Evolutionary conservation across 225 moss, liverwort and hornwort species (phyloP), one percentile per base, ranked within the genome.

Genomic region (Pleurozium schreberi): DNA sequence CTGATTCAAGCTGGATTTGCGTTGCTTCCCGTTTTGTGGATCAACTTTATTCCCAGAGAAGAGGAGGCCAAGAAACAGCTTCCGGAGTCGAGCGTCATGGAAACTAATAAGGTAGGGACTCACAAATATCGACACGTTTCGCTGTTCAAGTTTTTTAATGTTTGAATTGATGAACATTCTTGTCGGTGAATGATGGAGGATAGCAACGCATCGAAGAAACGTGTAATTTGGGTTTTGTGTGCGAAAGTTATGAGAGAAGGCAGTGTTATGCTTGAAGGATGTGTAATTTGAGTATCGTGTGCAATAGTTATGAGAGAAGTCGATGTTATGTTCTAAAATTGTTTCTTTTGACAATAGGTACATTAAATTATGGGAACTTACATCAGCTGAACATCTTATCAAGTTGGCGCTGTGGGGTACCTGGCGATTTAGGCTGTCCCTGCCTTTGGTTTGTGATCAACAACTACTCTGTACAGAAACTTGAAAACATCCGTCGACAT

Each of bases 1-100:
- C 78, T 95, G 43, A 87, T 97, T 31, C 94, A 96, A 86, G 97
- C 97, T 25, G 92, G 91, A 14, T 96, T 93, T 33, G 91, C 97
- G 73, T 71, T 97, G 19, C 89, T 97, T 52, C 97, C 97, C 18
- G 87, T 97, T 40, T 83, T 95, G 8, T 93, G 92, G 93, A 90
- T 97, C 75, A 91, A 85, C 45, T 91, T 95, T 21, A 92, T 97
- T 19, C 97, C 97, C 17, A 90, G 86, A 45, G 94, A 95, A 20
- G 89, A 70, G 23, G 80, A 70, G 5, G 71, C 31, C 11, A 69
- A 62, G 63, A 58, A 84, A 71, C 86, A 86, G 57, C 86, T 92
- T 60, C 67, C 74, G 2, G 81, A 76, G 73, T 47, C 78, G 40
- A 83, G 34, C 82, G 71, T 55, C 13, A 30, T 84, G 83, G 89